phyloP scores from a whole-genome alignment of 2,329 filamentous ascomycete species.

The Diaporthe destruens region DNA sequence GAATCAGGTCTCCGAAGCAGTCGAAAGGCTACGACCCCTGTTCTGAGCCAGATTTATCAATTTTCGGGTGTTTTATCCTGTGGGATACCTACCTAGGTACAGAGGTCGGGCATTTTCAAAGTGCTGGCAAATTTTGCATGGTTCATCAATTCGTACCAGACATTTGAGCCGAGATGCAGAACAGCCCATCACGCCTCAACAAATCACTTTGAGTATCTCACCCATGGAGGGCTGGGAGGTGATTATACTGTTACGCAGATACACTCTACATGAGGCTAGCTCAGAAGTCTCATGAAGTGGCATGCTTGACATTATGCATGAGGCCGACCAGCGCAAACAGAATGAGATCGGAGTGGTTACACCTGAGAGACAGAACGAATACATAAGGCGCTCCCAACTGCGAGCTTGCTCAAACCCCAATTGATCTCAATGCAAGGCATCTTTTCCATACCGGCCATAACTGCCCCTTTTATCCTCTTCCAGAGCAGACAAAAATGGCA shows the following conservation, averaged over 20 bases:
- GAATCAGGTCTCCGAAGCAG: too few species aligned
- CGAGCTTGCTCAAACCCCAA: too few species aligned
- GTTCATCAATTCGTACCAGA: not conserved
- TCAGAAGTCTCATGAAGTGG: conserved; percentile 6
- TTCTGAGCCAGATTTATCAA: too few species aligned
- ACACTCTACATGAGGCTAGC: not conserved
- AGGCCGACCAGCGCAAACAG: not conserved
- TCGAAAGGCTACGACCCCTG: too few species aligned
- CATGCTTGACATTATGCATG: not conserved
- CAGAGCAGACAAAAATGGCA: not conserved
- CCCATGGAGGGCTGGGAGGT: too few species aligned
- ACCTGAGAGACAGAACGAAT: not conserved
- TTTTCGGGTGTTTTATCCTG: too few species aligned
- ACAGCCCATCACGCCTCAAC: not conserved
- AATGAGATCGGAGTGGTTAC: not conserved
- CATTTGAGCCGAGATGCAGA: not conserved
- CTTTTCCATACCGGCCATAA: not conserved
- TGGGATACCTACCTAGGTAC: too few species aligned
- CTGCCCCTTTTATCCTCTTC: not conserved
- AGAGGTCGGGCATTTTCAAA: too few species aligned
- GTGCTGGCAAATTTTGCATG: too few species aligned
- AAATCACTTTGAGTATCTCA: not conserved
- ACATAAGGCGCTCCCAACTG: too few species aligned
- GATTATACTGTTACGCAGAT: not conserved
- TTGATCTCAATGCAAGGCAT: not conserved